A percentile compares a stretch with the other conserved stretches of the same genome.
Evolutionary conservation across 352 stramenopile genomes (phyloP).

Genomic region (Hyaloperonospora brassicae): DNA sequence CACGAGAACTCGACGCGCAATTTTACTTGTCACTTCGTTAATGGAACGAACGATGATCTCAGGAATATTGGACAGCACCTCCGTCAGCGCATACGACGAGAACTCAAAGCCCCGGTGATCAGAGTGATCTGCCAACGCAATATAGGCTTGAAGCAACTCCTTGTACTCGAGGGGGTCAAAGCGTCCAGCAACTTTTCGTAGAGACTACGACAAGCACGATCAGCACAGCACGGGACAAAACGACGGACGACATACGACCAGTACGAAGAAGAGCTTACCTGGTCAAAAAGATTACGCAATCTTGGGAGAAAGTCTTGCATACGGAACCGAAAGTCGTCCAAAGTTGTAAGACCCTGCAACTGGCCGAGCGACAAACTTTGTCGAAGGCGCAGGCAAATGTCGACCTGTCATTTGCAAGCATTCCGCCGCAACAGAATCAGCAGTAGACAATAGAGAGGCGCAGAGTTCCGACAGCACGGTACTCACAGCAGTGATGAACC

Average conservation of each 20-base stretch:
- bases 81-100: conserved; percentile 49
- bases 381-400: conserved; percentile 62
- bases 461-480: background rate
- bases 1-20: conserved; percentile 36
- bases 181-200: conserved; percentile 52
- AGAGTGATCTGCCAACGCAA: conserved; percentile 65
- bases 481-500: conserved; percentile 62
- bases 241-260: background rate
- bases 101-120: conserved; percentile 78
- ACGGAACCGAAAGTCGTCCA: conserved; percentile 51
- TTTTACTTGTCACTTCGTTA: conserved; percentile 55
- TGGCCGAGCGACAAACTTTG: conserved; percentile 36
- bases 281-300: conserved; percentile 62
- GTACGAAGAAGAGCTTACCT: conserved; percentile 24
- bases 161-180: conserved; percentile 75
- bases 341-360: conserved; percentile 44
- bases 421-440: conserved; percentile 1
- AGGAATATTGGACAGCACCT: conserved; percentile 68
- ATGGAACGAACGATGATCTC: conserved; percentile 74
- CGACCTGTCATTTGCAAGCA: conserved; percentile 31
- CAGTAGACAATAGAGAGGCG: background rate
- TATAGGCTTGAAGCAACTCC: conserved; percentile 76
- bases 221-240: background rate
- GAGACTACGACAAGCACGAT: conserved; percentile 33
- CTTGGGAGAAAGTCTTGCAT: conserved; percentile 73